Base-by-base conservation (phyloP, 192 early-diverging fungal genomes). In the Spinellus fusiger region DNA sequence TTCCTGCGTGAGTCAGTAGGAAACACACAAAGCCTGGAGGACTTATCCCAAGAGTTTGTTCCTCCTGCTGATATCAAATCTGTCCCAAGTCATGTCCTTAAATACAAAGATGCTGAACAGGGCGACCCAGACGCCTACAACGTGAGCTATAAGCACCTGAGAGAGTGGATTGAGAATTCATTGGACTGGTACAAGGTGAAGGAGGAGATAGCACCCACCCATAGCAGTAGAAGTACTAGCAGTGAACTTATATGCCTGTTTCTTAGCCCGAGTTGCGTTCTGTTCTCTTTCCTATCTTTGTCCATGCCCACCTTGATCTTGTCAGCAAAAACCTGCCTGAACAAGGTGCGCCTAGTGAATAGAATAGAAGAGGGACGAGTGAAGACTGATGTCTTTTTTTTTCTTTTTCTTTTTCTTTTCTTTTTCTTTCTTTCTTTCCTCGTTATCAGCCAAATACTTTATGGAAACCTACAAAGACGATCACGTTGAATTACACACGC, bases 121-220 rank as follows among this genome's bases (percentile, higher is more conserved):
- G 88, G 81, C 12, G 91, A 93, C 65, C 89, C 93, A 4, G 86
- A 89, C 60, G 86, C 85, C 10, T 96, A 96, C 61, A 84, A 87
- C 46, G 69, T 82, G 46, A 86, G 84, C 54, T 98, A 97, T 74
- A 77, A 73, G 18, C 78, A 79, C 61, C 74, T 99, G 53, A 72
- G 89, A 46, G 78, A 82, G 35, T 96, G 92, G 93, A 87, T 98
- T 40, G 93, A 98, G 52, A 89, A 89, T 59, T 98, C 93, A 5
- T 79, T 99, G 47, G 97, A 98, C 64, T 82, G 85, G 61, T 99
- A 93, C 82, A 93, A 89, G 82, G 89, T 90, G 71, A n/a, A 6
- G 32, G 29, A 50, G 25, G 13, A 23, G 49, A 44, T 44, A 20
- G 1, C 9, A 9, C 25, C 23, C 27, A n/a, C 3, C n/a, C 8